Base-by-base conservation (phyloP, 139 green algal genomes). In the Coelastrella sp. region DNA sequence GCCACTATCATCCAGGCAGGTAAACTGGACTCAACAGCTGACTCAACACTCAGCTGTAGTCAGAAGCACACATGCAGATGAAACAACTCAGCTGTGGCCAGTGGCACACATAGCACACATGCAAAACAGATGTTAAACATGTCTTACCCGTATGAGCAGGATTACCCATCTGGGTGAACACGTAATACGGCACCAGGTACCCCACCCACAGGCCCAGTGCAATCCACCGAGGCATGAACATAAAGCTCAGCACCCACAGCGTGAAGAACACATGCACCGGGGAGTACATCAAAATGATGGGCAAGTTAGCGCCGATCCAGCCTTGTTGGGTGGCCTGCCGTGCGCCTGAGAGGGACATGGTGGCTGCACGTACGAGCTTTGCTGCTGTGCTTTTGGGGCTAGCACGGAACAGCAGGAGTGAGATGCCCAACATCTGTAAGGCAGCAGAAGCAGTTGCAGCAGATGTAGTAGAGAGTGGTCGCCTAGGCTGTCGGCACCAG, bases 141-240 rank as follows among this genome's bases (percentile, higher is more conserved):
- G 66, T 32, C 92, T 8, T 57, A 96, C 95, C 96, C 88, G 96
- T 97, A 88, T 98, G 95, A 85, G 96, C 92, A 4, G 96, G 94
- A 20, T 93, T 74, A 0, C 94, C 94, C 47, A 89, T 78, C 7
- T 83, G 71, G 60, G 96, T 97, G 58, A 92, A 74, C 4, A 73
- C 76, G 71, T 97, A 98, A 93, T 98, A 98, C 0, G 95, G 82
- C 13, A 93, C 80, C 78, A 96, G 79, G 5, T 92, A 82, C 13
- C 54, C 88, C 57, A 54, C 91, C 94, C 65, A 92, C 19, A 80
- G 61, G 6, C 20, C 56, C 22, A 73, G 17, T 54, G 90, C 92
- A 22, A 47, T 14, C 4, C 60, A 16, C 56, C 80, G 32, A 7
- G 93, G 94, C 84, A 96, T 59, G 66, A 95, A 86, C 60, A 84